phyloP scores from a whole-genome alignment of 139 green algal genomes.

The Chlorella sp. region DNA sequence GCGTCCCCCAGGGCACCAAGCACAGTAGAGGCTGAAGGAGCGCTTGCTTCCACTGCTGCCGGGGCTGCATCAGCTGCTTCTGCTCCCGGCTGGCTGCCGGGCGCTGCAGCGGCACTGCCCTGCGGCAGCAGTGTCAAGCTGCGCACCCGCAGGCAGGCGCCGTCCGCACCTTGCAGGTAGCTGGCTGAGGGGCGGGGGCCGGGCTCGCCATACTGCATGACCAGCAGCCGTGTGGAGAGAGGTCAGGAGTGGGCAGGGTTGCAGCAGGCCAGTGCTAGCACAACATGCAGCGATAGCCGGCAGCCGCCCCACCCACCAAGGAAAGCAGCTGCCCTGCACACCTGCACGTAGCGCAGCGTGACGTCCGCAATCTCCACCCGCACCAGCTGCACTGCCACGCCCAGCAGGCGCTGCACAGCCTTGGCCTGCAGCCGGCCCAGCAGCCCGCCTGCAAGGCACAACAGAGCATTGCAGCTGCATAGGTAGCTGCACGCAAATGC shows the following conservation, averaged over 20 bases:
- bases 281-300: no score
- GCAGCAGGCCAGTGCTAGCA: no score
- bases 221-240: not conserved
- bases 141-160: conserved; percentile 42
- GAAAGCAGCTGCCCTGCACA: not conserved
- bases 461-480: not conserved
- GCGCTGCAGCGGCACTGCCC: not conserved
- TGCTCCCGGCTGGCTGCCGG: not conserved
- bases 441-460: not conserved
- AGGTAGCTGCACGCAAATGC: no score
- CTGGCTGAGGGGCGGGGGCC: conserved; percentile 44
- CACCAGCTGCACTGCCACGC: conserved; percentile 49
- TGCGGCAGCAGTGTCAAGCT: conserved; percentile 45
- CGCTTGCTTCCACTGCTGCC: not conserved
- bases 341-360: conserved; percentile 37
- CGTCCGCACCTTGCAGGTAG: conserved; percentile 54
- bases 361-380: conserved; percentile 48
- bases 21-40: not conserved
- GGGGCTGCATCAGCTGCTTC: not conserved
- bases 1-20: not conserved
- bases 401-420: conserved; percentile 28
- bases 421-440: conserved; percentile 21
- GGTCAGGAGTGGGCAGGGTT: no score
- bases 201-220: conserved; percentile 53
- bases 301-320: no score